Percentiles rank a stretch among this genome's conserved stretches.
Conservation (phyloP, 306 rosid genomes). For the Castanea mollissima region DNA sequence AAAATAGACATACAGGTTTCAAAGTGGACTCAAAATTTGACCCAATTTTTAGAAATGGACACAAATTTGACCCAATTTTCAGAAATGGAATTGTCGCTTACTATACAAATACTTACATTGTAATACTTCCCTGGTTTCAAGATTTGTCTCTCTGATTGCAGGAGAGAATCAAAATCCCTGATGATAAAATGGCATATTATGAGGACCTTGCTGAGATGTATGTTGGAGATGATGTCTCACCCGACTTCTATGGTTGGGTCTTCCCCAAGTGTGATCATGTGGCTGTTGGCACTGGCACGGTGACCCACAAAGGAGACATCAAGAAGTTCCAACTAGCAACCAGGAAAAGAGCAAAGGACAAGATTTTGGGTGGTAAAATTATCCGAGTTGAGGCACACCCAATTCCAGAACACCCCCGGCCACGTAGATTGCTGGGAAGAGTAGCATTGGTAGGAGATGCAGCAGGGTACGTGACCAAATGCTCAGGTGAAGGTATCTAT, state of each 20-base stretch:
- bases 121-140: neutral
- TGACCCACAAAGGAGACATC: slow-evolving; percentile 97
- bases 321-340: slow-evolving; percentile 98
- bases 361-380: slow-evolving; percentile 84
- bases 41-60: too few relatives aligned
- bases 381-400: slow-evolving; percentile 98
- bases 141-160: slow-evolving; percentile 27
- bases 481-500: slow-evolving; percentile 97
- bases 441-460: slow-evolving; percentile 95
- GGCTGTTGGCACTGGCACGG: slow-evolving; percentile 97
- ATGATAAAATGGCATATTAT: slow-evolving; percentile 85
- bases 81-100: too few relatives aligned
- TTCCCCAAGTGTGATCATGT: slow-evolving; percentile 98
- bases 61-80: too few relatives aligned
- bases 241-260: slow-evolving; percentile 97
- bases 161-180: slow-evolving; percentile 95
- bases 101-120: neutral
- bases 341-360: slow-evolving; percentile 90
- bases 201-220: slow-evolving; percentile 97
- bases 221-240: slow-evolving; percentile 96
- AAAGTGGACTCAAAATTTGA: too few relatives aligned
- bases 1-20: too few relatives aligned
- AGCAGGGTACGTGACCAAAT: slow-evolving; percentile 96
- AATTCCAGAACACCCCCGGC: slow-evolving; percentile 97
- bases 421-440: slow-evolving; percentile 63